These are phyloP conservation scores for Penicillium bialowiezense DNA, from an alignment of 495 filamentous ascomycete genomes.

Conservation along the genomic window DNA sequence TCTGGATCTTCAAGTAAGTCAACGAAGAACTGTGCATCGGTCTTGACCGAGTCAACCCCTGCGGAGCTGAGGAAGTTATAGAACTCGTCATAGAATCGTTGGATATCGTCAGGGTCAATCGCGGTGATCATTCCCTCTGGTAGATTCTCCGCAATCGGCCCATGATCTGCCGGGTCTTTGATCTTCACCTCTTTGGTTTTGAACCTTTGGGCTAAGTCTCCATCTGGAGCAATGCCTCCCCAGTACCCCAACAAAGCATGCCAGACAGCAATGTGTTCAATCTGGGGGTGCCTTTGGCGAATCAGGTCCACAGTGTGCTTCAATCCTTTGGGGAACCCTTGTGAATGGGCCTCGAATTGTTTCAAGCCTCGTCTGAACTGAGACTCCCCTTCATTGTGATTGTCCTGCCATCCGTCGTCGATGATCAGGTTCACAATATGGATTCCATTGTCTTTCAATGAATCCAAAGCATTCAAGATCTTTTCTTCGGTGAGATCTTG, in stretches of 20 bases:
- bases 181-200: constrained; percentile 68
- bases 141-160: constrained; percentile 47
- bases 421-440: constrained; percentile 81
- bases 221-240: constrained; percentile 76
- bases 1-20: constrained; percentile 68
- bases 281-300: constrained; percentile 64
- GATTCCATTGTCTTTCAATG: constrained; percentile 67
- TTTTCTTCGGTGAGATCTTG: constrained; percentile 78
- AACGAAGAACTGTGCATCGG: constrained; percentile 84
- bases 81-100: constrained; percentile 84
- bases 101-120: constrained; percentile 69
- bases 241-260: constrained; percentile 95
- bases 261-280: constrained; percentile 90
- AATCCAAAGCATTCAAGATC: constrained; percentile 69
- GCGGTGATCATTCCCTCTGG: constrained; percentile 45
- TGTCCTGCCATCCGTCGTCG: constrained; percentile 94
- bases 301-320: constrained; percentile 65
- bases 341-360: constrained; percentile 78
- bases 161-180: constrained; percentile 52
- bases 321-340: constrained; percentile 77
- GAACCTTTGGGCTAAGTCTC: constrained; percentile 72
- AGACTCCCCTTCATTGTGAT: constrained; percentile 55
- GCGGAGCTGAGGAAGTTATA: constrained; percentile 70
- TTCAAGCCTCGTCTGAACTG: constrained; percentile 57
- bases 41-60: constrained; percentile 83